phyloP scores from a whole-genome alignment of 2,329 filamentous ascomycete species.

The Rhynchosporium agropyri region DNA sequence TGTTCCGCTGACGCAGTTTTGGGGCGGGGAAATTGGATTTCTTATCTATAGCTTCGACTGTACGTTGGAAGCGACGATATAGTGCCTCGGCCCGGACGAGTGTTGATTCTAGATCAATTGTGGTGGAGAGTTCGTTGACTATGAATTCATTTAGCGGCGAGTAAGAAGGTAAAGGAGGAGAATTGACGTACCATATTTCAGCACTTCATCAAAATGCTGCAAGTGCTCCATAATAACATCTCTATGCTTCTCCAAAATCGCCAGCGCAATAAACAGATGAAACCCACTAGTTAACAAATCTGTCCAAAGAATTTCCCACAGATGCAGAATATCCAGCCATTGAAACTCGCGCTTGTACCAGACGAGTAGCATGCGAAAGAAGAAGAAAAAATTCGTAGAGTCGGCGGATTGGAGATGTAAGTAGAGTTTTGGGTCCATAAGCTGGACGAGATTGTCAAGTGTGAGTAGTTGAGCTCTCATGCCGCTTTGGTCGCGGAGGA shows the following conservation, averaged over 20 bases:
- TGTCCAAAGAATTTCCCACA: conserved; percentile 96
- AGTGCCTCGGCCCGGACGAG: conserved; percentile 86
- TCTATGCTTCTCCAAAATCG: conserved; percentile 94
- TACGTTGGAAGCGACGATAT: conserved; percentile 84
- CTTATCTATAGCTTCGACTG: conserved; percentile 90
- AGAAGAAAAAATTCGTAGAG: conserved; percentile 99
- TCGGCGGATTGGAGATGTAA: conserved; percentile 86
- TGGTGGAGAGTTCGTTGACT: conserved; percentile 95
- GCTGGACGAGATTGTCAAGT: conserved; percentile 90
- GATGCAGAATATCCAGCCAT: conserved; percentile 80
- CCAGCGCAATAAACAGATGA: conserved; percentile 90
- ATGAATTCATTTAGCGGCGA: conserved; percentile 10
- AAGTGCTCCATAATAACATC: conserved; percentile 95
- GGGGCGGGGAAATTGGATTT: conserved; percentile 79
- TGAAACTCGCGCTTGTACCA: conserved; percentile 99
- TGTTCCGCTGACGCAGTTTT: conserved; percentile 40
- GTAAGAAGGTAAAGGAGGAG: not conserved
- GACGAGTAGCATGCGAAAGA: conserved; percentile 97
- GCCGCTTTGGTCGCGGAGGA: conserved; percentile 90
- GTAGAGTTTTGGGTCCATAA: conserved; percentile 95
- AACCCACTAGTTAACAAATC: conserved; percentile 88
- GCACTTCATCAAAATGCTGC: conserved; percentile 91
- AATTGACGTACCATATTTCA: conserved; percentile 79
- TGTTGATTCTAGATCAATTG: conserved; percentile 86
- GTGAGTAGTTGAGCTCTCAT: conserved; percentile 92